A percentile compares a stretch with the other conserved stretches of the same genome.
phyloP scores from a whole-genome alignment of 2,329 filamentous ascomycete genomes.

The Aspergillus texensis region DNA sequence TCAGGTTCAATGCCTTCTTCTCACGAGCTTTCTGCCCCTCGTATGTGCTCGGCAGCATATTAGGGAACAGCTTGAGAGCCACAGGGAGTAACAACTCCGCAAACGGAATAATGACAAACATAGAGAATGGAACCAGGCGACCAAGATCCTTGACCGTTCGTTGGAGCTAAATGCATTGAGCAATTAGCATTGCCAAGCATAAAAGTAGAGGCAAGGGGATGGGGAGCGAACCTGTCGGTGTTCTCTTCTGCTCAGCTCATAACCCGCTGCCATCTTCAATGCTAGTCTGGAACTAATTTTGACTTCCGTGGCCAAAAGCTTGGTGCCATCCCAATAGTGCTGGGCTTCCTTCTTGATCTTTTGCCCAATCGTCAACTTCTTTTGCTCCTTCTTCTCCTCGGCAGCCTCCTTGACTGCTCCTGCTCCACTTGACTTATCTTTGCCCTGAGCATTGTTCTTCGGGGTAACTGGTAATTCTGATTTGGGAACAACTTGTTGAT shows the following conservation, averaged over 20 bases:
- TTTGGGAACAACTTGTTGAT: constrained; percentile 40
- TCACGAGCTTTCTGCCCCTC: constrained; percentile 91
- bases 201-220: neutral
- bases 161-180: constrained; percentile 59
- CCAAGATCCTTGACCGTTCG: constrained; percentile 92
- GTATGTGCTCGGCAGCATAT: constrained; percentile 95
- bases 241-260: constrained; percentile 93
- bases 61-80: constrained; percentile 92
- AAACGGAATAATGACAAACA: constrained; percentile 96
- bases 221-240: constrained; percentile 68
- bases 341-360: constrained; percentile 92
- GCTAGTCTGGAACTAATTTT: constrained; percentile 89
- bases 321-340: constrained; percentile 99
- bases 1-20: constrained; percentile 77
- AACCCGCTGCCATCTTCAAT: constrained; percentile 96
- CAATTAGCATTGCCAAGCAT: constrained; percentile 15
- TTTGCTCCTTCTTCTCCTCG: constrained; percentile 70
- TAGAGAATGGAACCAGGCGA: constrained; percentile 90
- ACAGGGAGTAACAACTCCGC: constrained; percentile 90
- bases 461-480: constrained; percentile 44
- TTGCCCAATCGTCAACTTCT: constrained; percentile 86
- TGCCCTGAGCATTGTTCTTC: constrained; percentile 51
- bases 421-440: constrained; percentile 62
- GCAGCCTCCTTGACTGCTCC: constrained; percentile 64
- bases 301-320: constrained; percentile 88